phyloP scores from a whole-genome alignment of 257 asterid species.

The Forsythia suspensa region DNA sequence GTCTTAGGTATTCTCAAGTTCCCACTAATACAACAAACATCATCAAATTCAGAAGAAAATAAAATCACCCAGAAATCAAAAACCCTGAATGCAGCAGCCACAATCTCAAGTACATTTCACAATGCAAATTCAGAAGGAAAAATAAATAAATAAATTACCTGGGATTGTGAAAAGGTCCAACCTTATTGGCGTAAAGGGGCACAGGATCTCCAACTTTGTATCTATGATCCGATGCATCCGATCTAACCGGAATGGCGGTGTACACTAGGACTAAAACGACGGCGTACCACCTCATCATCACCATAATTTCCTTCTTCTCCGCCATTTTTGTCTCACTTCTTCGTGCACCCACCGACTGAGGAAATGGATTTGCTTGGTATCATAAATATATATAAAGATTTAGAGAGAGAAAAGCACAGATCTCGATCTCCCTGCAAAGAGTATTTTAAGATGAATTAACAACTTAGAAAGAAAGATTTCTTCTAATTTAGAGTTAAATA shows the following conservation, averaged over 20 bases:
- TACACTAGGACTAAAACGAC: constrained; percentile 32
- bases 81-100: neutral
- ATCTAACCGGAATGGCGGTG: constrained; percentile 34
- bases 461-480: neutral
- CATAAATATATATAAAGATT: neutral
- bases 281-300: constrained; percentile 22
- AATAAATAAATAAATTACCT: constrained; percentile 40
- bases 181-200: constrained; percentile 33
- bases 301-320: constrained; percentile 20
- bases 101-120: neutral
- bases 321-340: constrained; percentile 24
- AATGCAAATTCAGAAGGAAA: neutral
- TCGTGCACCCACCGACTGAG: neutral
- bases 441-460: neutral
- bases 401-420: neutral
- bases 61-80: neutral
- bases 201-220: constrained; percentile 26
- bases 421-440: neutral
- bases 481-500: neutral
- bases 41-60: neutral
- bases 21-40: neutral
- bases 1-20: neutral
- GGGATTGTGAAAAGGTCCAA: constrained; percentile 41
- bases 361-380: neutral
- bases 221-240: constrained; percentile 32